A percentile compares a stretch with the other conserved stretches of the same genome.
These are phyloP conservation scores for Trichomonas vaginalis DNA, from an alignment of 208 protist genomes.

Conservation along the genomic window DNA sequence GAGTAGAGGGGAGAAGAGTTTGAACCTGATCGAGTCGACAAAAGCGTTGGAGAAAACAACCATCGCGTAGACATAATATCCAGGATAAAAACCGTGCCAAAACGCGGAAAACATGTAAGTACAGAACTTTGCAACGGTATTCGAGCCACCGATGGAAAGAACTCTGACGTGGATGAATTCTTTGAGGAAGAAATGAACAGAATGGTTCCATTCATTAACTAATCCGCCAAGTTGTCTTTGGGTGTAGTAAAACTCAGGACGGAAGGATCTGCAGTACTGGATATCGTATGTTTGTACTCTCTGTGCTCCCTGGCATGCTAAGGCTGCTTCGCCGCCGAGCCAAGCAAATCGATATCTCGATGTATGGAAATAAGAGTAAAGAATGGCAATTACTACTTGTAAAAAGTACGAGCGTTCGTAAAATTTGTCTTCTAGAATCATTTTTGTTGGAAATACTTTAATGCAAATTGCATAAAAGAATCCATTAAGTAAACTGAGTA, in stretches of 20 bases:
- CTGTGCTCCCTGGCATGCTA: neutral
- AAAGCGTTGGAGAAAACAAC: neutral
- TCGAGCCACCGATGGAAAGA: neutral
- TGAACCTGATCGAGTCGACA: neutral
- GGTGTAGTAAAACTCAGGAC: neutral
- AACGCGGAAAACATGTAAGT: neutral
- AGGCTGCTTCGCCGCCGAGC: neutral
- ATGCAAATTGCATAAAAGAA: neutral
- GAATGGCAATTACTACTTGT: neutral
- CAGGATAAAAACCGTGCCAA: conserved; percentile 4
- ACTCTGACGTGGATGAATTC: neutral
- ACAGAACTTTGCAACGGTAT: neutral
- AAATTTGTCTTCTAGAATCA: neutral
- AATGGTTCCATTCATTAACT: neutral
- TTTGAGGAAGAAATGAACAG: neutral
- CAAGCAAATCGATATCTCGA: neutral
- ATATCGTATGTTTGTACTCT: neutral
- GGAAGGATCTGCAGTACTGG: neutral
- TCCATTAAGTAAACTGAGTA: no score
- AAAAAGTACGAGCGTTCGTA: neutral
- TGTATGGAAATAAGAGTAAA: neutral
- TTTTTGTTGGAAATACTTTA: neutral
- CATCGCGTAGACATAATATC: neutral
- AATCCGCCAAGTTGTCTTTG: neutral
- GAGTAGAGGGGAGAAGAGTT: neutral